These are phyloP conservation scores for Erigeron canadensis DNA, from an alignment of 129 eudicot species.

Conservation along the genomic window DNA sequence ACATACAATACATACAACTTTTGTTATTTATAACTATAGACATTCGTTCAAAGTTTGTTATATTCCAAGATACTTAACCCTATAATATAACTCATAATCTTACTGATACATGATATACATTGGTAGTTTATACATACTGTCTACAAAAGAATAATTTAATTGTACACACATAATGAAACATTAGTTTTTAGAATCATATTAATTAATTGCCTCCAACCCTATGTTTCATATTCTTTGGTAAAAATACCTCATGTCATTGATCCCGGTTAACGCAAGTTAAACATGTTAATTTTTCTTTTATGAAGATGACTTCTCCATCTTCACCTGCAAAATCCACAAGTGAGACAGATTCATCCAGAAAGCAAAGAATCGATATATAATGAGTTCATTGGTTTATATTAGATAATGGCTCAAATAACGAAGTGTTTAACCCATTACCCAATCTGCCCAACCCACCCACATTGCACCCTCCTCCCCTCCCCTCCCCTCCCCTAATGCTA, in stretches of 20 bases:
- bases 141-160: slow-evolving; percentile 24
- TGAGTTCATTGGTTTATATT: background rate
- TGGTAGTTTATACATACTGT: slow-evolving; percentile 17
- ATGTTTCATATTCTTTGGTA: background rate
- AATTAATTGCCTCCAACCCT: slow-evolving; percentile 13
- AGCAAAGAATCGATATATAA: background rate
- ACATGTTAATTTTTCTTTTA: slow-evolving; percentile 12
- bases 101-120: slow-evolving; percentile 17
- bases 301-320: slow-evolving; percentile 29
- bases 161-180: slow-evolving; percentile 25
- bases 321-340: slow-evolving; percentile 28
- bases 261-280: slow-evolving; percentile 10
- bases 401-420: background rate
- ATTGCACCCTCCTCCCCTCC: too few species aligned
- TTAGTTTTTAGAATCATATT: slow-evolving; percentile 23
- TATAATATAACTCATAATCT: too few species aligned
- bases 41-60: too few species aligned
- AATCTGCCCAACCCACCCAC: background rate
- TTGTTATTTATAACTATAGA: too few species aligned
- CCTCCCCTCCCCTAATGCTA: too few species aligned
- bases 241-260: slow-evolving; percentile 1
- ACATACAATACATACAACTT: too few species aligned
- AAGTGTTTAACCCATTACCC: background rate
- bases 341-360: background rate
- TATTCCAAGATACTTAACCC: too few species aligned